Evolutionary conservation across 116 monocot genomes (phyloP).

Genomic region (Dioscorea cayenensis): DNA sequence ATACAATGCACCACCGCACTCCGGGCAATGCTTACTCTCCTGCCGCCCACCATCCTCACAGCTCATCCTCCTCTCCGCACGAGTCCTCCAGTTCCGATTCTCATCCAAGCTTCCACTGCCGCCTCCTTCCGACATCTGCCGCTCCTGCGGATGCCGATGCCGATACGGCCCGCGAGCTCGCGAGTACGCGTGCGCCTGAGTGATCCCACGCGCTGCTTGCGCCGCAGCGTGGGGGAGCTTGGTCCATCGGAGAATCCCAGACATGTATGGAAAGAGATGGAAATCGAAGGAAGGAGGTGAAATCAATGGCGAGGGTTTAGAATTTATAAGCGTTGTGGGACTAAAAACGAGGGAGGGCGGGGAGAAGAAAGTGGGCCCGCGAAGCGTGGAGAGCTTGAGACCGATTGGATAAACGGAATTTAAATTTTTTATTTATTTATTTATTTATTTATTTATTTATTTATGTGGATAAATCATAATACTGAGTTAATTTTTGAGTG

Average conservation of each 20-base stretch:
- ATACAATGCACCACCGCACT: conserved; percentile 53
- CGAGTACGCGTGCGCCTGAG: too few relatives aligned
- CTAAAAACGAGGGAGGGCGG: background rate
- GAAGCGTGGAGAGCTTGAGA: background rate
- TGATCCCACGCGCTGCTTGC: background rate
- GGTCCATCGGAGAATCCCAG: conserved; percentile 8
- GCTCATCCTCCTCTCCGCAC: conserved; percentile 40
- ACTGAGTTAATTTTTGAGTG: too few relatives aligned
- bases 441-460: too few relatives aligned
- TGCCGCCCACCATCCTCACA: conserved; percentile 43
- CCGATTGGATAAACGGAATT: too few relatives aligned
- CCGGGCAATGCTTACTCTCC: conserved; percentile 53
- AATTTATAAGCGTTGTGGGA: background rate
- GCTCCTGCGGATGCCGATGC: background rate
- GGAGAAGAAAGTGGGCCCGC: background rate
- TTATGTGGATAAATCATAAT: too few relatives aligned
- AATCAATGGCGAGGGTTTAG: background rate
- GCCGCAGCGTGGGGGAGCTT: background rate
- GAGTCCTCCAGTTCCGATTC: conserved; percentile 4
- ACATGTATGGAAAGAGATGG: conserved; percentile 1
- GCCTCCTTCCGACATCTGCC: background rate
- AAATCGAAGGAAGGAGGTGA: background rate
- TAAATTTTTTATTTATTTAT: too few relatives aligned
- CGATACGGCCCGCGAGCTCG: background rate
- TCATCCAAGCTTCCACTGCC: background rate